Evolutionary conservation across 441 rosid genomes (phyloP).

Genomic region (Capsella rubella): DNA sequence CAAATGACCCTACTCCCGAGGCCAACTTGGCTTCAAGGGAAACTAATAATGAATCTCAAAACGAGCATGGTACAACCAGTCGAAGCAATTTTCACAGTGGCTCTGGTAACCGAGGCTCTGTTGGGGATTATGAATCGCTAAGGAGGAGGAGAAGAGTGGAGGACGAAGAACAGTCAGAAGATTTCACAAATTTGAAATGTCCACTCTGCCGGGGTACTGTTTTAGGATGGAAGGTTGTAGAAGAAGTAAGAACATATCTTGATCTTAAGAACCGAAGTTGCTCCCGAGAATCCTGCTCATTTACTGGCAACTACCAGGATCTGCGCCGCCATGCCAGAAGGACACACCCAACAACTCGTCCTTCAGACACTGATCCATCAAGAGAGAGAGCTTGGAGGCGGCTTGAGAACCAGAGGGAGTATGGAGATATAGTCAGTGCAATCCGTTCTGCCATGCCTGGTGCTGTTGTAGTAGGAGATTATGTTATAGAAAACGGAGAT

Average conservation of each 20-base stretch:
- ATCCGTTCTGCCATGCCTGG: constrained; percentile 91
- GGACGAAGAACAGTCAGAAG: constrained; percentile 50
- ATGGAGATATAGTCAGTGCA: constrained; percentile 73
- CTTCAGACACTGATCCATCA: constrained; percentile 74
- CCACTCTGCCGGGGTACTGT: constrained; percentile 71
- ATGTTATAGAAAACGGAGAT: constrained; percentile 87
- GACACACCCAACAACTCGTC: constrained; percentile 64
- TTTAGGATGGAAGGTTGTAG: constrained; percentile 61
- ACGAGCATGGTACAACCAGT: constrained; percentile 7
- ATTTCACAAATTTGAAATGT: constrained; percentile 57
- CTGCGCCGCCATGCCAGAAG: constrained; percentile 76
- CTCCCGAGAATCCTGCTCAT: constrained; percentile 67
- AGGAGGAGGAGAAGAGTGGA: constrained; percentile 51
- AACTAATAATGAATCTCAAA: constrained; percentile 15
- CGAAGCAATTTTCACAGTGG: constrained; percentile 42
- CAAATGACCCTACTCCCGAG: constrained; percentile 47
- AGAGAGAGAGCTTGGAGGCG: constrained; percentile 74
- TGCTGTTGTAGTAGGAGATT: constrained; percentile 93
- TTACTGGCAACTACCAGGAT: constrained; percentile 67
- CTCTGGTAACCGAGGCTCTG: constrained; percentile 47
- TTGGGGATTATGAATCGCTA: constrained; percentile 45
- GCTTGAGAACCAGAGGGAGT: constrained; percentile 71
- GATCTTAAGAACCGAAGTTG: constrained; percentile 68
- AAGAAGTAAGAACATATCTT: constrained; percentile 73
- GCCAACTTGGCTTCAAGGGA: constrained; percentile 46